Base-by-base conservation (phyloP, 2,329 filamentous ascomycete genomes). In the Alternaria sp. region DNA sequence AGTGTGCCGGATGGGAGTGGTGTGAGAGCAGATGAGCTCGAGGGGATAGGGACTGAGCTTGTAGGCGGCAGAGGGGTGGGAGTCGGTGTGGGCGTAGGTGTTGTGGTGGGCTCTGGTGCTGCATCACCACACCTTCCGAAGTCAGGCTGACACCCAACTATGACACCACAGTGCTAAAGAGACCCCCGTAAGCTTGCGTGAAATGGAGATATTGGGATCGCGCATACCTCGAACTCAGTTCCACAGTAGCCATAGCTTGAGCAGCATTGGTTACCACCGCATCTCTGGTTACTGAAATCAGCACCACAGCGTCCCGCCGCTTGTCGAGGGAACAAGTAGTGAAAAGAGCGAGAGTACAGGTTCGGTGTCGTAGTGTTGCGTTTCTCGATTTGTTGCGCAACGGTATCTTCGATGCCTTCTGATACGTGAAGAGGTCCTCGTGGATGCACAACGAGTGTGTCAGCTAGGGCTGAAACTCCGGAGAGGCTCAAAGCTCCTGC, bases 101-200 rank as follows among this genome's bases (percentile, higher is more conserved):
- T 64, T 7, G 61, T 54, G 15, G 49, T 59, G 6, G 66, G 63
- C 23, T 51, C 51, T 19, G 63, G 60, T 23, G 67, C 62, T 17
- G 63, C 59, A 45, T 74, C 65, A 40, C 73, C 73, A 44, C 74
- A 77, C 50, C 73, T 60, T 36, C 74, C 73, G 54, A 67, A 77
- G 10, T 71, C 59, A 12, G 73, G 73, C 28, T 77, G 74, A 40
- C 73, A 75, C 36, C 71, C 72, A 7, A 72, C 73, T 15, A 77
- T 56, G 2, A 63, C 51, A 4, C 44, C 61, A 21, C 73, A 75
- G 43, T 69, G 62, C 59, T 59, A 40, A 36, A 25, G 3, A 6
- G 21, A 40, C 15, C 13, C 11, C n/a, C 8, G 3, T 52, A 15
- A 52, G 28, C 12, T 23, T 52, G 19, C 23, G 36, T 15, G 36